Percentiles rank a stretch among this genome's conserved stretches.
These are phyloP conservation scores for Cladosporium sp. DNA, from an alignment of 2,329 filamentous ascomycete species.

Conservation along the genomic window DNA sequence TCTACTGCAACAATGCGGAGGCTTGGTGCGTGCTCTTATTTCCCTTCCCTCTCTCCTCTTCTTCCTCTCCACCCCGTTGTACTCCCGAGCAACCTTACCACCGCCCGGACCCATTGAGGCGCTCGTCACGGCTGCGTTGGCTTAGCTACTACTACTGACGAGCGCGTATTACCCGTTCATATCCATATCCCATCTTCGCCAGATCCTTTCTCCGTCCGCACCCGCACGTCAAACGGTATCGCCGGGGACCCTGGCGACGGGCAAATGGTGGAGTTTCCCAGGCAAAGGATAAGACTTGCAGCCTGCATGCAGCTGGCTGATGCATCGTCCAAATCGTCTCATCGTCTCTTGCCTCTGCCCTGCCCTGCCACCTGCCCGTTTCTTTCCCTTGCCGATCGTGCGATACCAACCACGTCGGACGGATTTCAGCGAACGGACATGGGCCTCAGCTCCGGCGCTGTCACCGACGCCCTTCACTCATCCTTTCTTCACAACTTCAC, in stretches of 20 bases:
- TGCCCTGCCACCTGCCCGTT: no score
- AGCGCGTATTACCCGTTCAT: not conserved
- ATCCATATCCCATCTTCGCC: not conserved
- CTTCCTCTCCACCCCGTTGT: slow-evolving; percentile 11
- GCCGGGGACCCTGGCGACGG: not conserved
- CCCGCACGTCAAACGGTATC: slow-evolving; percentile 2
- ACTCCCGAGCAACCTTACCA: not conserved
- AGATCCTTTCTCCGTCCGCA: slow-evolving; percentile 4
- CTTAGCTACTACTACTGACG: not conserved
- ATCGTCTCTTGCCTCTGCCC: not conserved
- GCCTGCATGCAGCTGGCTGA: slow-evolving; percentile 4
- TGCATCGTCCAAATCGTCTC: not conserved
- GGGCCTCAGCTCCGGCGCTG: slow-evolving; percentile 1
- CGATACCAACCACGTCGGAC: not conserved
- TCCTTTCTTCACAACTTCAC: no score
- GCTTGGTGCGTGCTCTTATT: not conserved
- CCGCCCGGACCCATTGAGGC: slow-evolving; percentile 8
- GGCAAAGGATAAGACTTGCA: slow-evolving; percentile 3
- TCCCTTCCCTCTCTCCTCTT: no score
- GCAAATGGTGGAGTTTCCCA: not conserved
- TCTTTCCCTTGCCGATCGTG: slow-evolving; percentile 7
- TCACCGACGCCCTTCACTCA: not conserved
- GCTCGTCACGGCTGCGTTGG: slow-evolving; percentile 10
- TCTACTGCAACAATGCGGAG: not conserved
- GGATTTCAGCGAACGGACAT: not conserved